Base-by-base conservation (phyloP, 2,329 filamentous ascomycete species). In the Hypomyces rosellus region DNA sequence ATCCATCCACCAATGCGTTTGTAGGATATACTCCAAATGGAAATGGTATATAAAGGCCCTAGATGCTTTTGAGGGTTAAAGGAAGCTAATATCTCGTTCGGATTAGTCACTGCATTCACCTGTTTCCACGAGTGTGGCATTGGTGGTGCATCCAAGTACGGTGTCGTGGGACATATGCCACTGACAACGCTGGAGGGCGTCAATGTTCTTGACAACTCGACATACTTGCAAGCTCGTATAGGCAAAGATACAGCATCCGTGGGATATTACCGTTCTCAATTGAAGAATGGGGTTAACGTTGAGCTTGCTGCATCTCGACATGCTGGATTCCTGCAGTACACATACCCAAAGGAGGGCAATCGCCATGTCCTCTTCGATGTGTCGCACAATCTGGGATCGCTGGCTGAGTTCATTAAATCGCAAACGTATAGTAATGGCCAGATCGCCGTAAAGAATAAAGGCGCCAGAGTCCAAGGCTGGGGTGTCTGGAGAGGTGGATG, bases 121-220 rank as follows among this genome's bases (percentile, higher is more conserved):
- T 73, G 78, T 72, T 71, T 79, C 63, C 77, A 81, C 51, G 77
- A 78, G 53, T 73, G 71, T 48, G 78, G 78, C 0, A 83, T 78
- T 0, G 80, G 80, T 13, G 80, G 80, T 1, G 74, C 73, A 9
- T 76, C 80, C 0, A 82, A 80, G 50, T 83, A 82, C 51, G 80
- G 79, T 0, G 68, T 81, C 4, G 71, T 77, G 34, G 67, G 74
- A 1, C 75, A 77, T 52, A 68, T 77, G 61, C 75, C 74, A 0
- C 61, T 77, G 8, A 65, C 63, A 3, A 64, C 55, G 1, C 53
- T 75, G 2, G 71, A 73, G 1, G 61, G 64, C 5, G 63, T 77
- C 38, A 68, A 65, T 52, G 61, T 81, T 9, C 67, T 72, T 2
- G 76, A 79, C 56, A 73, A 81, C 14, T 65, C 52, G 2, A 71